phyloP scores from a whole-genome alignment of 805 yeast species.

The Candida dajiaensis region DNA sequence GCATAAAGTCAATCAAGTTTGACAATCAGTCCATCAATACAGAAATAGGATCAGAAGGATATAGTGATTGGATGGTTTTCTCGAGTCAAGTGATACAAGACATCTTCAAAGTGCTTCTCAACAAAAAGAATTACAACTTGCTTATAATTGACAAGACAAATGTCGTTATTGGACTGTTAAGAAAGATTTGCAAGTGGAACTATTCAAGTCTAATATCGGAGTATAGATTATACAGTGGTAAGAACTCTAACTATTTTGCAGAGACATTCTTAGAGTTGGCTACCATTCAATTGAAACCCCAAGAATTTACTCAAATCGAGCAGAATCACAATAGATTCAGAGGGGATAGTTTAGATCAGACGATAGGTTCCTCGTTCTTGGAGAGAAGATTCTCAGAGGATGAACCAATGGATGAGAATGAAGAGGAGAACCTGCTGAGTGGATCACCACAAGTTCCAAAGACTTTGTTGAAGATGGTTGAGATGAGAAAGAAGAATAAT shows the following conservation, averaged over 20 bases:
- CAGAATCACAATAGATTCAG: conserved; percentile 1
- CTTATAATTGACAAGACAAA: conserved; percentile 76
- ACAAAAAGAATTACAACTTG: conserved; percentile 57
- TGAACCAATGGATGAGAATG: conserved; percentile 18
- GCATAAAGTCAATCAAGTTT: conserved; percentile 40
- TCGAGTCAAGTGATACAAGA: conserved; percentile 58
- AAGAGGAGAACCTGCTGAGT: conserved; percentile 31
- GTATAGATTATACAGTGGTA: conserved; percentile 71
- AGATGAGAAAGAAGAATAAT: conserved; percentile 30
- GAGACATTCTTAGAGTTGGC: conserved; percentile 79
- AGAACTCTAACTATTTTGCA: conserved; percentile 68
- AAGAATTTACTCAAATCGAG: background rate
- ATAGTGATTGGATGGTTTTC: conserved; percentile 61
- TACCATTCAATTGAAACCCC: conserved; percentile 38
- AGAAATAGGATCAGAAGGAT: conserved; percentile 17
- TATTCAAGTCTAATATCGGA: conserved; percentile 80
- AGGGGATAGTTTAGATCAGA: conserved; percentile 21
- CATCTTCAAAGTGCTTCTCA: conserved; percentile 60
- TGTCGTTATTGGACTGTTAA: conserved; percentile 70
- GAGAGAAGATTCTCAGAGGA: conserved; percentile 9
- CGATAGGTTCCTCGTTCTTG: conserved; percentile 7
- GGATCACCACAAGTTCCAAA: conserved; percentile 70
- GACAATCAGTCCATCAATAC: conserved; percentile 25
- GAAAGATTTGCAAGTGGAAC: conserved; percentile 86
- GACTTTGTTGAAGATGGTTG: conserved; percentile 50